phyloP scores from a whole-genome alignment of 202 grass and related monocot genomes.

The Setaria viridis region DNA sequence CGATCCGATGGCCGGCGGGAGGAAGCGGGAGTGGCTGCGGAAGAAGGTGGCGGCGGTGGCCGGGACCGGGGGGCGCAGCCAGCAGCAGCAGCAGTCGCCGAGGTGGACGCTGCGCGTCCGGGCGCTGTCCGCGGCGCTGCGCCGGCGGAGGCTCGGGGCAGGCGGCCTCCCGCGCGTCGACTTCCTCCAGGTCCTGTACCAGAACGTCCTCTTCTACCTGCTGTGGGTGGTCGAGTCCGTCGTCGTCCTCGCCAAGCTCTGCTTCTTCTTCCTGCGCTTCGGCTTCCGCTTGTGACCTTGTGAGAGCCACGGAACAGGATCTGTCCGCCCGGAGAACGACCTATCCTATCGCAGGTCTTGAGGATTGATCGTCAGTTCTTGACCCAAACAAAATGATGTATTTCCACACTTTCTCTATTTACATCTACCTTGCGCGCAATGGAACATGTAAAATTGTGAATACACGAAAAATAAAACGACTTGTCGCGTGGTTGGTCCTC shows the following conservation, averaged over 20 bases:
- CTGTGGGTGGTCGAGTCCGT: conserved; percentile 58
- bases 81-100: background rate
- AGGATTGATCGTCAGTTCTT: background rate
- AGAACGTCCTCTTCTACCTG: conserved; percentile 45
- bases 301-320: background rate
- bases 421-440: background rate
- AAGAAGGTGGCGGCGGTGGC: conserved; percentile 43
- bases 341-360: background rate
- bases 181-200: conserved; percentile 37
- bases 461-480: too few species aligned
- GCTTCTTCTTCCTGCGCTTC: conserved; percentile 71
- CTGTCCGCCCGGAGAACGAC: too few species aligned
- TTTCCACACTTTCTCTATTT: background rate
- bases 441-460: background rate
- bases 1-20: conserved; percentile 38
- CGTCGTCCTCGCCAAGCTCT: conserved; percentile 56
- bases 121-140: conserved; percentile 41
- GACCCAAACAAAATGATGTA: background rate
- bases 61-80: background rate
- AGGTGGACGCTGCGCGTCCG: conserved; percentile 36
- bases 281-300: conserved; percentile 58
- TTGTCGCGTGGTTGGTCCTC: background rate
- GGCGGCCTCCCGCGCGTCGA: conserved; percentile 1
- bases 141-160: conserved; percentile 24
- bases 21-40: conserved; percentile 56